Evolutionary conservation across 306 rosid genomes (phyloP), one percentile per base, ranked within the genome.

Genomic region (Ormosia semicastrata): DNA sequence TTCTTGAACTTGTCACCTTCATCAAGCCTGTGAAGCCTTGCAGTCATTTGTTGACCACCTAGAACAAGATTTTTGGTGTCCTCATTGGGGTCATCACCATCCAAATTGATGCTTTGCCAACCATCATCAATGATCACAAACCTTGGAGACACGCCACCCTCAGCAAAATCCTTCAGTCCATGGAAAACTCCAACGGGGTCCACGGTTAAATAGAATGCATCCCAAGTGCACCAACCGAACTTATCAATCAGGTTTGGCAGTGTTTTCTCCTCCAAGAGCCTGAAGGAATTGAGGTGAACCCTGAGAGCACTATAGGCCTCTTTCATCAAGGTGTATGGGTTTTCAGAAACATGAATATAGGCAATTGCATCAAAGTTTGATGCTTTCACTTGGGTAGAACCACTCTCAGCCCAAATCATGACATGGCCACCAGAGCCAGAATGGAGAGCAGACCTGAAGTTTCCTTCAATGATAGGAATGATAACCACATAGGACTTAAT

Each of bases 151-250:
- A 90, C 33, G 0, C 95, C 97, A 3, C 86, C 92, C 11, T 90
- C 81, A 2, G 56, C 81, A 7, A 94, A 93, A 33, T 89, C 91
- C 5, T 93, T 86, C 8, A 94, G 78, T 10, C 97, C 97, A 14
- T 88, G 88, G 87, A 84, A 91, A 24, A 94, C 59, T 15, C 97
- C 95, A 30, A 67, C 62, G 3, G 97, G 97, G 46, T 90, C 88
- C 2, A 93, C 97, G 0, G 92, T 82, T 10, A 94, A 86, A 76
- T 93, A 94, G 60, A 94, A 90, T 7, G 97, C 92, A 89, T 93
- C 97, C 97, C 98, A 94, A 18, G 97, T 94, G 87, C 97, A 94
- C 98, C 98, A 94, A 39, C 98, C 97, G 12, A 94, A 94, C 56
- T 93, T 94, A 73, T 91, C 90, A 32, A 85, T 84, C 2, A 93